These are phyloP conservation scores for Cucurbita ficifolia DNA, from an alignment of 306 rosid genomes.

Conservation along the genomic window DNA sequence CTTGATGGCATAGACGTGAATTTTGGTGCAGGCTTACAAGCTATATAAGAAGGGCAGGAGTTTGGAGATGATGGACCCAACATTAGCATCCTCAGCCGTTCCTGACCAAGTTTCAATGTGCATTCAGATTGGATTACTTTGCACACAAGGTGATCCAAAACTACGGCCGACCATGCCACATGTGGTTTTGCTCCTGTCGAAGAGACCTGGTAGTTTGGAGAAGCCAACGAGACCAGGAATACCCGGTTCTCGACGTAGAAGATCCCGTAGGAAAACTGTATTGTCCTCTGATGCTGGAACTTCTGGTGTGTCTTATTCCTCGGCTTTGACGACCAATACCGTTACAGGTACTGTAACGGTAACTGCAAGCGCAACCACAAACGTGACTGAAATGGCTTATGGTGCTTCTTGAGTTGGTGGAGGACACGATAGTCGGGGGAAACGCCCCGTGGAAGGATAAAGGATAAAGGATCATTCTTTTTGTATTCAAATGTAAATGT, in stretches of 20 bases:
- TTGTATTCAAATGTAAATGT: too few species aligned
- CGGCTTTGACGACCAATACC: constrained; percentile 8
- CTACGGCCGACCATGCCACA: constrained; percentile 70
- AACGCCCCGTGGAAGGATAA: constrained; percentile 45
- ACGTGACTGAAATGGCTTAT: constrained; percentile 1
- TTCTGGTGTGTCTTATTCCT: constrained; percentile 33
- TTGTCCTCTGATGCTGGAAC: constrained; percentile 38
- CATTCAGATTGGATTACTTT: constrained; percentile 27
- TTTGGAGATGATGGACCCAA: constrained; percentile 55
- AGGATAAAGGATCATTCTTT: constrained; percentile 20
- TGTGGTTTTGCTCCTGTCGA: constrained; percentile 59
- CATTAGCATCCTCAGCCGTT: constrained; percentile 30
- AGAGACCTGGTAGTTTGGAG: constrained; percentile 50
- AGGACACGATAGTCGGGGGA: constrained; percentile 29
- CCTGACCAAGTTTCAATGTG: constrained; percentile 54
- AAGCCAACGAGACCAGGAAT: constrained; percentile 68
- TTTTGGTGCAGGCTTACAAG: constrained; percentile 52
- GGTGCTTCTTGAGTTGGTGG: not conserved
- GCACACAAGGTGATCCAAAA: constrained; percentile 55
- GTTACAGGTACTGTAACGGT: constrained; percentile 23
- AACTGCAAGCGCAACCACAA: constrained; percentile 11
- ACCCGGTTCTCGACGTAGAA: constrained; percentile 56
- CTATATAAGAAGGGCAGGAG: constrained; percentile 66
- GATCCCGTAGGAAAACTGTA: constrained; percentile 20
- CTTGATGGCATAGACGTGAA: not conserved